Conservation (phyloP, 1,284 basidiomycete species). For the Exobasidium rhododendri region DNA sequence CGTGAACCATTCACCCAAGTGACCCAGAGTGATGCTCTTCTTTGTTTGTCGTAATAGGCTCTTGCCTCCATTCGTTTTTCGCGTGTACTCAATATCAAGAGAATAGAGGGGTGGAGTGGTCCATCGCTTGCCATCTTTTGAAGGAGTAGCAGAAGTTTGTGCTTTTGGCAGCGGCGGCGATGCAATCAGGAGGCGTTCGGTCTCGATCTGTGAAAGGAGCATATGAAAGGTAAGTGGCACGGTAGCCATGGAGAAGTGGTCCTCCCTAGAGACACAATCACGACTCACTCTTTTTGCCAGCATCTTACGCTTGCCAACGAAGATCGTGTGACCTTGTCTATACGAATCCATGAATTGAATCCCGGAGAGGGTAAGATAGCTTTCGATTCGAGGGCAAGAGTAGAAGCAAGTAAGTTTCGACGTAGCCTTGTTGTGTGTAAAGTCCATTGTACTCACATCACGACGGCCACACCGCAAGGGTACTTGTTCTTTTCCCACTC, state of each 20-base stretch:
- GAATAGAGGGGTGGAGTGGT: conserved; percentile 43
- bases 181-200: conserved; percentile 34
- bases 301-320: conserved; percentile 39
- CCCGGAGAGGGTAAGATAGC: conserved; percentile 30
- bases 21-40: conserved; percentile 33
- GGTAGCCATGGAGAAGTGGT: conserved; percentile 6
- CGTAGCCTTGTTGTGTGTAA: too few relatives aligned
- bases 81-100: conserved; percentile 35
- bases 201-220: conserved; percentile 26
- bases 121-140: conserved; percentile 24
- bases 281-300: conserved; percentile 25
- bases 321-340: conserved; percentile 39
- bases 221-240: too few relatives aligned
- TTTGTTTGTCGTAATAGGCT: conserved; percentile 26
- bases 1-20: conserved; percentile 53
- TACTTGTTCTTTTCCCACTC: conserved; percentile 48
- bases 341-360: conserved; percentile 34
- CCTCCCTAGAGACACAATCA: too few relatives aligned
- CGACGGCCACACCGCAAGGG: conserved; percentile 31
- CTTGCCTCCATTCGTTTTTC: conserved; percentile 31
- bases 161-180: conserved; percentile 35
- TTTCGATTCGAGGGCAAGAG: too few relatives aligned
- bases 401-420: too few relatives aligned
- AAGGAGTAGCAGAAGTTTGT: conserved; percentile 13
- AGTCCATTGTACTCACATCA: conserved; percentile 21